Conservation (phyloP, 495 filamentous ascomycete genomes). For the Rostrohypoxylon terebratum region DNA sequence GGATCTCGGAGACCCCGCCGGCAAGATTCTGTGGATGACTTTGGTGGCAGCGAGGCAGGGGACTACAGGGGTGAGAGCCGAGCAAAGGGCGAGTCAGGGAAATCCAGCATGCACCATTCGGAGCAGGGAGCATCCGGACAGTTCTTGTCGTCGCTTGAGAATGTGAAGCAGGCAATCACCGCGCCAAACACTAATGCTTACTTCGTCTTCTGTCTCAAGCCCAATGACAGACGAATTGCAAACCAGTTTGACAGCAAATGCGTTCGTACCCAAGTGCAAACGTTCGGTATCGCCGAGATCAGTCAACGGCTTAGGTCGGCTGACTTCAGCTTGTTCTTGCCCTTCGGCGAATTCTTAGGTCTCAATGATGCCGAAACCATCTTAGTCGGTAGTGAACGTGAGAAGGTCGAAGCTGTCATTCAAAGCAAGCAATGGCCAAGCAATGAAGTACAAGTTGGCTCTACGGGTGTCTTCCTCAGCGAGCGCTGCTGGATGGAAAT, state of each 20-base stretch:
- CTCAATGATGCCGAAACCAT: constrained; percentile 83
- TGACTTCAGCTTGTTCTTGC: constrained; percentile 94
- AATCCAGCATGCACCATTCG: constrained; percentile 52
- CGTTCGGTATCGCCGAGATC: constrained; percentile 96
- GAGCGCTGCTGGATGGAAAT: constrained; percentile 95
- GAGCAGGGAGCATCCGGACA: constrained; percentile 92
- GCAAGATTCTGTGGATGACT: constrained; percentile 67
- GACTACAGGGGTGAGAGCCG: constrained; percentile 46
- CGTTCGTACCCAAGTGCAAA: constrained; percentile 92
- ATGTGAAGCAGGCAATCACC: constrained; percentile 84
- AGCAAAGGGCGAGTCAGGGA: constrained; percentile 43
- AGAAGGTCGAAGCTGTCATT: constrained; percentile 89
- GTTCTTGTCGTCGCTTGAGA: constrained; percentile 89
- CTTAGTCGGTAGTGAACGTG: constrained; percentile 89
- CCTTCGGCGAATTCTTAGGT: constrained; percentile 94
- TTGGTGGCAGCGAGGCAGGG: constrained; percentile 58
- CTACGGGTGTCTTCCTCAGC: constrained; percentile 94
- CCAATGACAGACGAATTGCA: constrained; percentile 95
- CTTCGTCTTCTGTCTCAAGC: constrained; percentile 97
- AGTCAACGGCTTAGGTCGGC: constrained; percentile 91
- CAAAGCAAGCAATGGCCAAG: constrained; percentile 90
- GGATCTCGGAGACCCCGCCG: constrained; percentile 54
- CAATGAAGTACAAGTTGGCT: constrained; percentile 90
- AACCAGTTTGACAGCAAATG: constrained; percentile 99
- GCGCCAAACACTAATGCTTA: constrained; percentile 88